These are phyloP conservation scores for Phaffomyces antillensis DNA, from an alignment of 805 yeast species.

Conservation along the genomic window DNA sequence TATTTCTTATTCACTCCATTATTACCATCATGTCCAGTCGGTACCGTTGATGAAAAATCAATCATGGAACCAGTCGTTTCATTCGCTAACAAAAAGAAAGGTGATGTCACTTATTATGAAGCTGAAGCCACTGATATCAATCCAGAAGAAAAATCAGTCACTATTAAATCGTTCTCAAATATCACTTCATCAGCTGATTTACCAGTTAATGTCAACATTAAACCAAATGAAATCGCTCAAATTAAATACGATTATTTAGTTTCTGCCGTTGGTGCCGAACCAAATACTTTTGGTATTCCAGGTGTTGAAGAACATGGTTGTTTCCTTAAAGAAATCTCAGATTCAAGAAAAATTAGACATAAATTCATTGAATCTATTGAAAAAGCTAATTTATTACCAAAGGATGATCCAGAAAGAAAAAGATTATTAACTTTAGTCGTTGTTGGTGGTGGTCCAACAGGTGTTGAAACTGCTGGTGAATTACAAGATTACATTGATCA, in stretches of 20 bases:
- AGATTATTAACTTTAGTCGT: constrained; percentile 83
- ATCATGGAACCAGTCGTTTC: constrained; percentile 90
- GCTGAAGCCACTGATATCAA: constrained; percentile 87
- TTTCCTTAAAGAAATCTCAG: constrained; percentile 84
- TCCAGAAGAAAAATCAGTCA: constrained; percentile 56
- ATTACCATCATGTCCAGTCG: constrained; percentile 91
- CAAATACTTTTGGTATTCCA: constrained; percentile 90
- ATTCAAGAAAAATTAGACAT: constrained; percentile 76
- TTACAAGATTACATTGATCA: constrained; percentile 90
- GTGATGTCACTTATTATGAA: constrained; percentile 77
- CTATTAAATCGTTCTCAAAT: constrained; percentile 41
- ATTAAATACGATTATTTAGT: constrained; percentile 75
- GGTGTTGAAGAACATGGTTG: constrained; percentile 88
- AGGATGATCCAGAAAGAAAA: constrained; percentile 67
- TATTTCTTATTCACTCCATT: constrained; percentile 95
- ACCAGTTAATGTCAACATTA: constrained; percentile 8
- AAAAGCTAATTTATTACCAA: constrained; percentile 76
- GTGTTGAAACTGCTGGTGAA: constrained; percentile 97
- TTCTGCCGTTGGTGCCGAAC: constrained; percentile 92
- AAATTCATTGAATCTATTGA: constrained; percentile 83
- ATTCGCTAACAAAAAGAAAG: constrained; percentile 70
- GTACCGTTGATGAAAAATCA: constrained; percentile 83
- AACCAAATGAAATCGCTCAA: constrained; percentile 35
- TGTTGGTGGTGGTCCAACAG: constrained; percentile 99
- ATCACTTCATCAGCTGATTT: constrained; percentile 3